These are phyloP conservation scores for Xylariaceae sp. DNA, from an alignment of 2,329 filamentous ascomycete genomes.

Conservation along the genomic window DNA sequence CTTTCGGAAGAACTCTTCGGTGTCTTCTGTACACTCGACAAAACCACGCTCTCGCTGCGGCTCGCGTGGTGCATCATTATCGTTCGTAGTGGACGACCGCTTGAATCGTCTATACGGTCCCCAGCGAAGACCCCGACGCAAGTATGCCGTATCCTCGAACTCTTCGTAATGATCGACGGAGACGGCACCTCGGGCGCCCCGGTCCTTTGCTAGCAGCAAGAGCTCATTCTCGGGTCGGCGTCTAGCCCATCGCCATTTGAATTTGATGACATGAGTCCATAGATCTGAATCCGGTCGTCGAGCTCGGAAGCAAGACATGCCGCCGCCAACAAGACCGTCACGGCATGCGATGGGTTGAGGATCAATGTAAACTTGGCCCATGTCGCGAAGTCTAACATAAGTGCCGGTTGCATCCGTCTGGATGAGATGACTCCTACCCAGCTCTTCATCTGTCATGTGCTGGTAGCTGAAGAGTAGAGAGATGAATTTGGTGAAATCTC, in stretches of 20 bases:
- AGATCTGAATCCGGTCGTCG: slow-evolving; percentile 20
- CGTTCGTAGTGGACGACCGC: background rate
- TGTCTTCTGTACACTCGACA: slow-evolving; percentile 18
- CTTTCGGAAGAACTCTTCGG: slow-evolving; percentile 16
- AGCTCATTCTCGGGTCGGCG: slow-evolving; percentile 31
- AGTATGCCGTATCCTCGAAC: slow-evolving; percentile 22
- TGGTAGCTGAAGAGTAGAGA: slow-evolving; percentile 29
- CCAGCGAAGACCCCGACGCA: slow-evolving; percentile 24
- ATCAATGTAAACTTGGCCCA: slow-evolving; percentile 29
- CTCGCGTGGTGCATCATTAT: background rate
- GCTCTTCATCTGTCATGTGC: slow-evolving; percentile 28
- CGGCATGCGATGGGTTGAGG: slow-evolving; percentile 25
- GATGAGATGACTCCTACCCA: slow-evolving; percentile 25
- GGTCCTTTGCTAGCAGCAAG: slow-evolving; percentile 27
- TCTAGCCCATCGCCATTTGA: slow-evolving; percentile 32
- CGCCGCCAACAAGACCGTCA: slow-evolving; percentile 25
- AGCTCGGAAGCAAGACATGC: slow-evolving; percentile 31
- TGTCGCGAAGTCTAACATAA: slow-evolving; percentile 14
- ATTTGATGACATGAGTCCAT: slow-evolving; percentile 31
- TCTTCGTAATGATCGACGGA: slow-evolving; percentile 28
- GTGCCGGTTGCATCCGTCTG: slow-evolving; percentile 21
- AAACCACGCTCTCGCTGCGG: slow-evolving; percentile 7
- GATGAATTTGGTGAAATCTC: slow-evolving; percentile 28
- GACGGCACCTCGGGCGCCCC: slow-evolving; percentile 25
- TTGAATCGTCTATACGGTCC: slow-evolving; percentile 17